Base-by-base conservation (phyloP, 768 basidiomycete species). In the Tylopilus plumbeoviolaceoides region DNA sequence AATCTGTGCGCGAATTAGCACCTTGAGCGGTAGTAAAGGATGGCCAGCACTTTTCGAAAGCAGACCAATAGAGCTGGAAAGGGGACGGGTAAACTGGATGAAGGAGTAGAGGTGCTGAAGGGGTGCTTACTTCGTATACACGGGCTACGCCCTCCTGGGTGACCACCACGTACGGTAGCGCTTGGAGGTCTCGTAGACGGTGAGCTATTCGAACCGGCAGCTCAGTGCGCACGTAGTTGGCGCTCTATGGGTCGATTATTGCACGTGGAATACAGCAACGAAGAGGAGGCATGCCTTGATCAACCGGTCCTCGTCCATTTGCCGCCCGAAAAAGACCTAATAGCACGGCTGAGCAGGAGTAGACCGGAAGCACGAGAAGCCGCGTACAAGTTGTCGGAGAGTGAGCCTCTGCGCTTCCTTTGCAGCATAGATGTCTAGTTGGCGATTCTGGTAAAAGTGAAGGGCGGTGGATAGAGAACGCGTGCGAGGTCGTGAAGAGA, bases 151-250 rank as follows among this genome's bases (percentile, higher is more conserved):
- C 83, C 59, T 93, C 89, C 58, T 92, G 87, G 5, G 87, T 90
- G 27, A 93, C 91, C 8, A 92, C 91, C 20, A 88, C 80, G 62
- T 89, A 93, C 5, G 93, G 92, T 44, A 95, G 74, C 1, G 83
- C 75, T 70, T 95, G 93, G 60, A 95, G 75, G 63, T 95, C 93
- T 51, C 89, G 82, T 54, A 95, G 71, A 44, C 93, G 80, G 67
- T 95, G 92, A 5, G 91, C 87, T 62, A 94, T 88, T 35, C 92
- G 83, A 14, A 92, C 83, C 10, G 93, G 92, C 7, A 95, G 72
- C 63, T 95, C 92, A 5, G 88, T 89, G 47, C 91, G 83, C 40
- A 95, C 90, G 70, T 93, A 91, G 66, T 93, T 93, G 48, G 89
- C 91, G 57, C 88, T 91, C 91, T 93, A 47, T 18, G 28, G 21